A percentile compares a stretch with the other conserved stretches of the same genome.
Conservation (phyloP, 345 rosid genomes). For the Murraya koenigii region DNA sequence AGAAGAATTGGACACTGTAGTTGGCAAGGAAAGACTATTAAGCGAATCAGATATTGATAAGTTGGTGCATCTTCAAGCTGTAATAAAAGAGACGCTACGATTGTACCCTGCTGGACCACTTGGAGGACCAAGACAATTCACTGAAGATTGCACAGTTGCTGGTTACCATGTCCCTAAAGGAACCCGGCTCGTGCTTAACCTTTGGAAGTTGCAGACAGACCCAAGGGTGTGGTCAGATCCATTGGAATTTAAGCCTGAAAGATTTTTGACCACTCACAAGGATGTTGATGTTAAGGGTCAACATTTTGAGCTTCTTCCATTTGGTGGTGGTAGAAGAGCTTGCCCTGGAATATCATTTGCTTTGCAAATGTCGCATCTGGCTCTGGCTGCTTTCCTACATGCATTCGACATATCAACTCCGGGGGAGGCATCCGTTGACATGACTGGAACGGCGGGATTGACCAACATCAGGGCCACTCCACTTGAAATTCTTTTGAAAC, state of each 20-base stretch:
- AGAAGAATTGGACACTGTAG: conserved; percentile 24
- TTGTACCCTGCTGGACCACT: conserved; percentile 36
- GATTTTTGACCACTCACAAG: conserved; percentile 30
- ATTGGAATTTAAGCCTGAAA: conserved; percentile 34
- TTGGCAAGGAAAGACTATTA: conserved; percentile 27
- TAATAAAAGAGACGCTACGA: conserved; percentile 39
- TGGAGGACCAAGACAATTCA: conserved; percentile 23
- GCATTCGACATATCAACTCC: conserved; percentile 27
- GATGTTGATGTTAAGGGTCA: conserved; percentile 34
- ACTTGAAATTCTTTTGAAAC: conserved; percentile 26
- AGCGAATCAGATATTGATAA: conserved; percentile 25
- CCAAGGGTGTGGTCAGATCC: conserved; percentile 35
- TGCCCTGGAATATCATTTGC: conserved; percentile 36
- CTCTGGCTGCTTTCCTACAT: conserved; percentile 32
- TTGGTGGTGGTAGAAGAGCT: conserved; percentile 41
- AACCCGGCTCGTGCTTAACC: conserved; percentile 29
- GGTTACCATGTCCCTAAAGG: conserved; percentile 31
- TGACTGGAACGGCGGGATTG: conserved; percentile 27
- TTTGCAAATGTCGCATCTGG: conserved; percentile 23
- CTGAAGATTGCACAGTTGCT: conserved; percentile 25
- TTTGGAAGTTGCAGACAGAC: conserved; percentile 35
- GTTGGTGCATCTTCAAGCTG: conserved; percentile 34
- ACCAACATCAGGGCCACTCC: conserved; percentile 29
- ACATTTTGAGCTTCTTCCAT: conserved; percentile 37
- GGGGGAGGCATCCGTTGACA: conserved; percentile 20